Evolutionary conservation across 225 moss, liverwort and hornwort genomes (phyloP).

Genomic region (Bryum argenteum): DNA sequence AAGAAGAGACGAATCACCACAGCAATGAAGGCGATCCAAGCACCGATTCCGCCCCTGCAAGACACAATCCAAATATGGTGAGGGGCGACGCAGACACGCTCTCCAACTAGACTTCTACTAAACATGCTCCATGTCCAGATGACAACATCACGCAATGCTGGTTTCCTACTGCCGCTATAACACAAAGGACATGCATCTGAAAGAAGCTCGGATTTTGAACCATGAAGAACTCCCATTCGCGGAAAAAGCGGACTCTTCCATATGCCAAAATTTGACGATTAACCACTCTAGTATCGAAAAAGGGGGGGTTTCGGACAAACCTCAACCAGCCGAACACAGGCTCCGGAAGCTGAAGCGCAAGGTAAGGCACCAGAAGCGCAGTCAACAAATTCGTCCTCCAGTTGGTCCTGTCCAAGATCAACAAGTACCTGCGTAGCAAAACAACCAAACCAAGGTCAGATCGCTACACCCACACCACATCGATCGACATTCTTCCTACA

Average conservation of each 20-base stretch:
- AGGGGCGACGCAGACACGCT: no score
- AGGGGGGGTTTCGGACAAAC: conserved; percentile 27
- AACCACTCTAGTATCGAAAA: no score
- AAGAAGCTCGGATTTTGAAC: no score
- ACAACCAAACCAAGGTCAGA: neutral
- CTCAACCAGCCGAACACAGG: conserved; percentile 57
- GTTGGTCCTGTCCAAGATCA: conserved; percentile 74
- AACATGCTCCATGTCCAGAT: no score
- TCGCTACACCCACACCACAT: neutral
- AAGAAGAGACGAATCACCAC: conserved; percentile 72
- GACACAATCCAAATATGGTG: no score
- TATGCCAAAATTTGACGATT: no score
- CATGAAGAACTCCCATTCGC: no score
- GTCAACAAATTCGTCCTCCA: conserved; percentile 93
- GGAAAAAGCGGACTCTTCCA: no score
- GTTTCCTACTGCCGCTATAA: no score
- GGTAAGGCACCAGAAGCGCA: conserved; percentile 81
- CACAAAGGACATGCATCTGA: no score
- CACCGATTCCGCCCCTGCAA: conserved; percentile 52
- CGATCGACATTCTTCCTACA: neutral
- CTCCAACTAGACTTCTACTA: no score
- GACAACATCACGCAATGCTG: no score
- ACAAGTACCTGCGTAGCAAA: conserved; percentile 60
- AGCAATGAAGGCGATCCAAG: conserved; percentile 66
- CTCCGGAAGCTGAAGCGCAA: conserved; percentile 69